Conservation (phyloP, 108 stramenopile genomes). For the Skeletonema marinoi region DNA sequence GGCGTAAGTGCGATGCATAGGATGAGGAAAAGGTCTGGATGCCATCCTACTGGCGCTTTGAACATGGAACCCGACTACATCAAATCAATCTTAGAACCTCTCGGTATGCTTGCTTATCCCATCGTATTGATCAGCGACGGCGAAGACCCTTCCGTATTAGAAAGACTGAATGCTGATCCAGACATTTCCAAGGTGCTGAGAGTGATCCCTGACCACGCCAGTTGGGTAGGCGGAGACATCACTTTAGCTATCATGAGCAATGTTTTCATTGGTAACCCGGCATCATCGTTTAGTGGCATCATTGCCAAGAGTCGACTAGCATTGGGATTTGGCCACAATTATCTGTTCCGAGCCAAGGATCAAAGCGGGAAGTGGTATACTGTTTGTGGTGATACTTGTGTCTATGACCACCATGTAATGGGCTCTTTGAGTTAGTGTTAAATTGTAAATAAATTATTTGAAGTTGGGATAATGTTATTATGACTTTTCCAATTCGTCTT, state of each 20-base stretch:
- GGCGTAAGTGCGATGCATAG: background rate
- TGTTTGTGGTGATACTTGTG: background rate
- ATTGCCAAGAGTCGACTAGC: slow-evolving; percentile 15
- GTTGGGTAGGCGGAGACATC: slow-evolving; percentile 26
- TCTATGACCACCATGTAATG: background rate
- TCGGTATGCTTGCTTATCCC: slow-evolving; percentile 15
- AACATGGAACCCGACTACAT: slow-evolving; percentile 6
- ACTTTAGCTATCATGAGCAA: slow-evolving; percentile 20
- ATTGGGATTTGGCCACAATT: slow-evolving; percentile 15
- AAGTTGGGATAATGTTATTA: no score
- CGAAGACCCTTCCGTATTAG: slow-evolving; percentile 10
- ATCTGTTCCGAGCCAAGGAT: background rate
- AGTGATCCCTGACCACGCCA: background rate
- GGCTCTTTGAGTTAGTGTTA: background rate
- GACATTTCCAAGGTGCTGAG: slow-evolving; percentile 1
- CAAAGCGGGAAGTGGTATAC: background rate
- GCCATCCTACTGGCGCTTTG: background rate
- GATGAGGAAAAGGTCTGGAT: background rate
- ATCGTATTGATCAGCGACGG: slow-evolving; percentile 6
- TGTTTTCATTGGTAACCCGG: slow-evolving; percentile 37
- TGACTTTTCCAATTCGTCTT: no score
- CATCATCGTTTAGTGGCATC: slow-evolving; percentile 4
- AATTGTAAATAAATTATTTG: background rate
- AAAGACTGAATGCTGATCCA: slow-evolving; percentile 22
- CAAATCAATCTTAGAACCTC: background rate